Conservation (phyloP, 129 eudicot species). For the Ambrosia artemisiifolia region DNA sequence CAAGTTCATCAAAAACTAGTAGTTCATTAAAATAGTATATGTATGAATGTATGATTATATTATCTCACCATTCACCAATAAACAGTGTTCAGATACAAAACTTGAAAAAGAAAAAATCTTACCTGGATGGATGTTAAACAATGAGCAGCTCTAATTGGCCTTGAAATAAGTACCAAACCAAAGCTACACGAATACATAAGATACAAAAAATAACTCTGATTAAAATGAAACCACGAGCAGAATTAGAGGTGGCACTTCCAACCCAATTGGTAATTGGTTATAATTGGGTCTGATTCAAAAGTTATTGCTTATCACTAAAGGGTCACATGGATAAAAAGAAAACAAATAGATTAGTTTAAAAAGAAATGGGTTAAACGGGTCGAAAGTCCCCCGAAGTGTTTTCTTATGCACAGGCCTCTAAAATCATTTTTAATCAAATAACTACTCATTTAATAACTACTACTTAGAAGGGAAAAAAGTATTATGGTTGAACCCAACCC, state of each 20-base stretch:
- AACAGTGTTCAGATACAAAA: conserved; percentile 13
- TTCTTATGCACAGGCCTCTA: background rate
- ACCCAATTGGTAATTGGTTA: background rate
- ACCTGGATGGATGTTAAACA: conserved; percentile 99
- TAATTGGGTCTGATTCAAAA: background rate
- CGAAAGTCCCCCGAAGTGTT: background rate
- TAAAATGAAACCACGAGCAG: background rate
- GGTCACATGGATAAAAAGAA: background rate
- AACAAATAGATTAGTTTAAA: background rate
- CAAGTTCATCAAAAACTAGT: background rate
- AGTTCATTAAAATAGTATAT: background rate
- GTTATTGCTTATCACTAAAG: background rate
- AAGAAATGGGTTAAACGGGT: background rate
- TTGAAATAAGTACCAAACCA: conserved; percentile 74
- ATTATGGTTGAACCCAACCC: too few relatives aligned
- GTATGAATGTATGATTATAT: background rate
- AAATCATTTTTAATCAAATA: background rate
- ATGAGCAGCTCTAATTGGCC: conserved; percentile 95
- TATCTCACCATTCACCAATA: background rate
- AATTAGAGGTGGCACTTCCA: conserved; percentile 1
- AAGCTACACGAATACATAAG: conserved; percentile 43
- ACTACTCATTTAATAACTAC: background rate
- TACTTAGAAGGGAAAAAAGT: background rate
- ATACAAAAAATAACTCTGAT: background rate
- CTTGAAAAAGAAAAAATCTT: conserved; percentile 8